Percentiles rank a stretch among this genome's conserved stretches.
These are phyloP conservation scores for Aotearoamyces nothofagi DNA, from an alignment of 2,329 filamentous ascomycete genomes.

Conservation along the genomic window DNA sequence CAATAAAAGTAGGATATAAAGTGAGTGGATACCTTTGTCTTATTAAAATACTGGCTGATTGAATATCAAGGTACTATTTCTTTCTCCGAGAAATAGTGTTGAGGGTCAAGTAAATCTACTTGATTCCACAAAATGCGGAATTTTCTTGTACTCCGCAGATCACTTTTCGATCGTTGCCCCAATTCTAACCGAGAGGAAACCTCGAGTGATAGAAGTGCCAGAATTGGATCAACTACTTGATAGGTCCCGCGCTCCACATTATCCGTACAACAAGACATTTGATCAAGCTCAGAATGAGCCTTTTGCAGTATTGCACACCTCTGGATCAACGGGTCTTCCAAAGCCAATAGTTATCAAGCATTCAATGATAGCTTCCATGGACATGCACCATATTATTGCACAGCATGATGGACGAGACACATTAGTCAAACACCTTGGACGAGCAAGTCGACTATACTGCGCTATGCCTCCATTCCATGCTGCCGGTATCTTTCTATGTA, in stretches of 20 bases:
- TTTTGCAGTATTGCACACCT: slow-evolving; percentile 20
- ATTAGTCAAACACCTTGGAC: background rate
- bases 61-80: slow-evolving; percentile 15
- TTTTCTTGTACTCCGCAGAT: background rate
- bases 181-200: background rate
- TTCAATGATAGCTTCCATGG: slow-evolving; percentile 1
- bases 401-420: background rate
- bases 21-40: too few relatives aligned
- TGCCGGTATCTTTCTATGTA: background rate
- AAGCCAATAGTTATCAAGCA: slow-evolving; percentile 9
- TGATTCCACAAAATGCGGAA: slow-evolving; percentile 3
- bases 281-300: slow-evolving; percentile 20
- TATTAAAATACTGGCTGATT: too few relatives aligned
- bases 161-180: background rate
- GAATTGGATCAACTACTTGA: slow-evolving; percentile 3
- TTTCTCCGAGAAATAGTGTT: slow-evolving; percentile 19
- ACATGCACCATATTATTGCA: slow-evolving; percentile 1
- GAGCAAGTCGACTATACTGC: background rate
- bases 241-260: slow-evolving; percentile 4
- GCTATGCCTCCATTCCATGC: background rate
- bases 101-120: slow-evolving; percentile 19
- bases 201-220: slow-evolving; percentile 1
- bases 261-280: slow-evolving; percentile 19
- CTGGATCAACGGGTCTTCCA: slow-evolving; percentile 17
- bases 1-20: slow-evolving; percentile 18